Percentiles rank a stretch among this genome's conserved stretches.
Evolutionary conservation across 495 filamentous ascomycete species (phyloP).

Genomic region (Aspergillus cristatus): DNA sequence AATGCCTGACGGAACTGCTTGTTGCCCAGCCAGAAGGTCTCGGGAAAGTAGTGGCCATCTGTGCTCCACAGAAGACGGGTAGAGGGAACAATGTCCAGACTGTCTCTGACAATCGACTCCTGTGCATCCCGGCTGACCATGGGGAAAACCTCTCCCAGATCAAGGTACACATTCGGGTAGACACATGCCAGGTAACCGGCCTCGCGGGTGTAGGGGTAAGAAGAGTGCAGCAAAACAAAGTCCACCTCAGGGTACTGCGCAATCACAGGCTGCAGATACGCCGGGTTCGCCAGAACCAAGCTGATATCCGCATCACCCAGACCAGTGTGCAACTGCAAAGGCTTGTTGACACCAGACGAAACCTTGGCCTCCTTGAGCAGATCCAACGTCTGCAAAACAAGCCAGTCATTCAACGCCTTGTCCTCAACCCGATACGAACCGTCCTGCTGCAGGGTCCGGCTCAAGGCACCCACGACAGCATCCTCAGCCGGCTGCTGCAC

Average conservation of each 20-base stretch:
- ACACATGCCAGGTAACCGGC: conserved; percentile 73
- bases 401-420: conserved; percentile 52
- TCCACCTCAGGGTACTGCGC: conserved; percentile 55
- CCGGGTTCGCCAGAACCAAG: conserved; percentile 61
- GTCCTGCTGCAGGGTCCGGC: conserved; percentile 17
- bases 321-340: conserved; percentile 81
- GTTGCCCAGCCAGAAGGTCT: conserved; percentile 72
- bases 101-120: conserved; percentile 60
- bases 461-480: conserved; percentile 22
- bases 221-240: conserved; percentile 73
- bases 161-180: conserved; percentile 77
- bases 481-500: conserved; percentile 24
- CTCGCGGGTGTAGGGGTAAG: conserved; percentile 78
- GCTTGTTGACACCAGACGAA: conserved; percentile 42
- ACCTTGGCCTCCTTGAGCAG: conserved; percentile 11
- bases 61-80: conserved; percentile 80
- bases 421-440: conserved; percentile 49
- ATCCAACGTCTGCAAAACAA: conserved; percentile 48
- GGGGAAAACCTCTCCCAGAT: conserved; percentile 82
- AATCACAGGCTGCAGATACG: conserved; percentile 69
- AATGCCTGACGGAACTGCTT: conserved; percentile 70
- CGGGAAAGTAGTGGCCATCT: conserved; percentile 75
- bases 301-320: conserved; percentile 78
- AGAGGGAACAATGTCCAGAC: conserved; percentile 66
- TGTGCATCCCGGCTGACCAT: conserved; percentile 74